Base-by-base conservation (phyloP, 345 rosid genomes). In the Excoecaria cochinchinensis region DNA sequence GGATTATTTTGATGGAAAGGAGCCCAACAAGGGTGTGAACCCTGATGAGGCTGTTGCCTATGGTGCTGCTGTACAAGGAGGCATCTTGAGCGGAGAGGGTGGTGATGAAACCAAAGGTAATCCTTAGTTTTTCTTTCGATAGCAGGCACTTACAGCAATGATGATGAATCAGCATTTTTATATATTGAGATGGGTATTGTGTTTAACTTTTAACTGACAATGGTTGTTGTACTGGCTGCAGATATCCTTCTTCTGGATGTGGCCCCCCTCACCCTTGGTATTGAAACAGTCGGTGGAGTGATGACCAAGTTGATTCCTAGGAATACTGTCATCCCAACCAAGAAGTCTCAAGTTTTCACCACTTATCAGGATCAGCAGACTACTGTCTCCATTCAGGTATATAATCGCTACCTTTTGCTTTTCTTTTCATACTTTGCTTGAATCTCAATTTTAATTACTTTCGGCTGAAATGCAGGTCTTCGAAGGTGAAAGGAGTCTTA, bases 281-380 rank as follows among this genome's bases (percentile, higher is more conserved):
- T 95, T 1, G 99, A 95, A 80, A 95, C 99, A 3, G 99, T 95
- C 0, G 99, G 99, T 55, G 99, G 99, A 60, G 99, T 95, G 70
- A 95, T 95, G 99, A 95, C 99, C 64, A 95, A 95, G 86, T 79
- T 95, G 92, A 95, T 95, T 80, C 99, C 99, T 0, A 92, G 98
- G 81, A 95, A 95, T 90, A 92, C 98, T 0, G 99, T 95, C 46
- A 95, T 95, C 77, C 99, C 99, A 0, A 95, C 98, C 80, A 92
- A 95, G 92, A 95, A 95, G 72, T 95, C 99, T 50, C 99, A 95
- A 82, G 99, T 95, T 72, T 95, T 95, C 86, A 91, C 98, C 0
- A 95, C 99, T 62, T 95, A 95, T 82, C 99, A 95, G 83, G 99
- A 95, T 77, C 99, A 95, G 89, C 99, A 95, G 84, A 92, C 99